Percentiles rank a stretch among this genome's conserved stretches.
phyloP scores from a whole-genome alignment of 2,329 filamentous ascomycete species.

The Botrytis byssoidea region DNA sequence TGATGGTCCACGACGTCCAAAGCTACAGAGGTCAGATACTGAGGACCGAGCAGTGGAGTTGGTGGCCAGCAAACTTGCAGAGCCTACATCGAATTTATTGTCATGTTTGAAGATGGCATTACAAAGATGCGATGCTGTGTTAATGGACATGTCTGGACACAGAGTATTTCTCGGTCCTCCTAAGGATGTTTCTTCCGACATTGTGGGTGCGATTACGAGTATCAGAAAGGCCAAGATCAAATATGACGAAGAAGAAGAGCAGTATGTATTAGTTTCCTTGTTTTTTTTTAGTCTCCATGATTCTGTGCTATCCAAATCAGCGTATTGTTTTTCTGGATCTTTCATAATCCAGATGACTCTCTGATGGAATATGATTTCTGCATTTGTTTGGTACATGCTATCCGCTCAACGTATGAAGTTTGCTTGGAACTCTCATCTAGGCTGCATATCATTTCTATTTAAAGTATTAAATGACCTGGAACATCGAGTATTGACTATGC shows the following conservation, averaged over 20 bases:
- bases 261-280: not conserved
- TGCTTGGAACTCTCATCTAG: not conserved
- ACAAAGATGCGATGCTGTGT: conserved; percentile 49
- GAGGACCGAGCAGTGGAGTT: conserved; percentile 37
- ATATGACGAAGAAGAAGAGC: conserved; percentile 49
- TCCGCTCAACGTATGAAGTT: not conserved
- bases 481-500: not conserved
- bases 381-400: not conserved
- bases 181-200: conserved; percentile 44
- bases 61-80: conserved; percentile 42
- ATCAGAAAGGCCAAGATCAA: conserved; percentile 46
- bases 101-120: conserved; percentile 47
- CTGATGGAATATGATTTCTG: not conserved
- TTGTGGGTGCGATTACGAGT: conserved; percentile 42
- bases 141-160: conserved; percentile 55
- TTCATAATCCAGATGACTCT: not conserved
- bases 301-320: not conserved
- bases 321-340: not conserved
- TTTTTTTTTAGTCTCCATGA: not conserved
- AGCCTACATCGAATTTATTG: conserved; percentile 49
- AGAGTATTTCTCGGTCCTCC: conserved; percentile 49
- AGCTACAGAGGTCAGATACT: conserved; percentile 33
- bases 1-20: conserved; percentile 32
- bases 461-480: not conserved
- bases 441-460: not conserved